phyloP scores from a whole-genome alignment of 805 yeast genomes.

The Kodamaea fukazawae region DNA sequence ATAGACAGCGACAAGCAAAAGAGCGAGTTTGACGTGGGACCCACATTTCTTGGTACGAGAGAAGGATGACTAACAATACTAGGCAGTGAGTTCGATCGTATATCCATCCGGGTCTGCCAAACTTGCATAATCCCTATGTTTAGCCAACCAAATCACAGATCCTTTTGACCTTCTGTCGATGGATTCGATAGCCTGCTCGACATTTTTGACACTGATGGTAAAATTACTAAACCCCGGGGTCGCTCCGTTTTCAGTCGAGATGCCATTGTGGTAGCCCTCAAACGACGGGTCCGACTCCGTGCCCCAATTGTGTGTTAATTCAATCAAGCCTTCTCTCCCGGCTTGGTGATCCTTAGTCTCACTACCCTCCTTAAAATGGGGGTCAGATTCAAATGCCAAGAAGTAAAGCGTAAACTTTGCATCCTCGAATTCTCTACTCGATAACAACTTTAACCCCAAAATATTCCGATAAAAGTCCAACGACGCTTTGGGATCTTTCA shows the following conservation, averaged over 20 bases:
- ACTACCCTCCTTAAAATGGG: constrained; percentile 40
- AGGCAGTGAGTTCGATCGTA: constrained; percentile 50
- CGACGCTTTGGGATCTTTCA: constrained; percentile 76
- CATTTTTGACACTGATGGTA: constrained; percentile 30
- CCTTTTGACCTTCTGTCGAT: neutral
- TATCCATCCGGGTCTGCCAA: constrained; percentile 90
- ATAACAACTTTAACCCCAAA: constrained; percentile 75
- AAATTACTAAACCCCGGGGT: constrained; percentile 87
- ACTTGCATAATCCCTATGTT: no score
- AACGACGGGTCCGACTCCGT: constrained; percentile 77
- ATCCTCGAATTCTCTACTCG: constrained; percentile 51
- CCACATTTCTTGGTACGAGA: no score
- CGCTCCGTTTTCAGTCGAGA: constrained; percentile 48
- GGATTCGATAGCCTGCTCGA: neutral
- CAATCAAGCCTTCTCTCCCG: constrained; percentile 66
- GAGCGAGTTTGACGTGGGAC: no score
- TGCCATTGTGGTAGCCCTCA: constrained; percentile 77
- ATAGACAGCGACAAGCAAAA: no score
- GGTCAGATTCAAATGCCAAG: constrained; percentile 62
- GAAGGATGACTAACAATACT: no score
- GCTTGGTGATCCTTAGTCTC: constrained; percentile 33
- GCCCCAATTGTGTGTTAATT: constrained; percentile 94
- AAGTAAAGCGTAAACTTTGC: constrained; percentile 87
- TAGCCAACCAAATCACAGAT: no score
- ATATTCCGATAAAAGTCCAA: constrained; percentile 73